A percentile compares a stretch with the other conserved stretches of the same genome.
Evolutionary conservation across 2,329 filamentous ascomycete genomes (phyloP).

Genomic region (Cordyceps pruinosa): DNA sequence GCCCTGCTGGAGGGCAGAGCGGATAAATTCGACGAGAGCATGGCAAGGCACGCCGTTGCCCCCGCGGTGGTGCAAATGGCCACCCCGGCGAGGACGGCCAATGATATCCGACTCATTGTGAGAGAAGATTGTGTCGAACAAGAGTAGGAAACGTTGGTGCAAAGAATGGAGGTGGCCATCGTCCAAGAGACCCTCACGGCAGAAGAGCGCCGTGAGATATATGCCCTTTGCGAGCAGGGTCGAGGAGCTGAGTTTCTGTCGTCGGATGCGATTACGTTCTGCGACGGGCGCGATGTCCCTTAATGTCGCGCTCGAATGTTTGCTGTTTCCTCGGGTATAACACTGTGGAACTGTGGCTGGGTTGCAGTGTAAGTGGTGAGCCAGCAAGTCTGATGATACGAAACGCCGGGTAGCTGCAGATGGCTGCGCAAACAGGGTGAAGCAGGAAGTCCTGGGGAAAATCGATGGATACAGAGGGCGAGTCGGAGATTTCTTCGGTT

Average conservation of each 20-base stretch:
- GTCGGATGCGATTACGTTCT: background rate
- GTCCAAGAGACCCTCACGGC: conserved; percentile 6
- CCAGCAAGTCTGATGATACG: background rate
- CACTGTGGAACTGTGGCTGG: conserved; percentile 2
- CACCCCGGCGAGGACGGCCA: background rate
- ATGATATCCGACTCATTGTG: conserved; percentile 1
- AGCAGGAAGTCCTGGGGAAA: background rate
- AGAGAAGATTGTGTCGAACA: background rate
- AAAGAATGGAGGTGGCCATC: background rate
- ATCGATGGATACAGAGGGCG: background rate
- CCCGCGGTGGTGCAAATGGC: conserved; percentile 8
- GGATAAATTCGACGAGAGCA: background rate
- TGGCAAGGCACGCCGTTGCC: background rate
- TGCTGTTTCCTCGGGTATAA: conserved; percentile 4
- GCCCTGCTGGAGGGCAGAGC: background rate
- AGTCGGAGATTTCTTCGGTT: background rate
- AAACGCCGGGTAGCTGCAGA: background rate
- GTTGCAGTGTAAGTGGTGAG: conserved; percentile 10
- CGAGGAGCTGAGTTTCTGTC: background rate
- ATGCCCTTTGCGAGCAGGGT: background rate
- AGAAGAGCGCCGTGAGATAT: conserved; percentile 7
- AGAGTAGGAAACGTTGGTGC: background rate
- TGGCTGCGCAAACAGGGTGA: background rate
- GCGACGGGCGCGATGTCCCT: background rate
- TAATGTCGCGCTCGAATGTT: conserved; percentile 9